Percentiles rank a stretch among this genome's conserved stretches.
Evolutionary conservation across 352 stramenopile genomes (phyloP).

Genomic region (Globisporangium mamillatum): DNA sequence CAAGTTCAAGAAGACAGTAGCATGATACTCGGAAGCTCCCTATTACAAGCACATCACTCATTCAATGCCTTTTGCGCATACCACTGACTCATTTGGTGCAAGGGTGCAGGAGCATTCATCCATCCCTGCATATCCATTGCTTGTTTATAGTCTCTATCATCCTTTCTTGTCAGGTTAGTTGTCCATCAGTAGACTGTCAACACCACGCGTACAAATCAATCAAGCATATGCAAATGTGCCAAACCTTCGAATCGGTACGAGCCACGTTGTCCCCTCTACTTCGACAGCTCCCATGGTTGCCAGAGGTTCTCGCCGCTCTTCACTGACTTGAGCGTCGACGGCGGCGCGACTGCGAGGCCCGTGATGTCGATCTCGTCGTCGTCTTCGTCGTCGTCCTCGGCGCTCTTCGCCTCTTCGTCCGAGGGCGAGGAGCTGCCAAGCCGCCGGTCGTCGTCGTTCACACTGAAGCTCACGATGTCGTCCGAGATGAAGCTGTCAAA

Average conservation of each 20-base stretch:
- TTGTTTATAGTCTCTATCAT: neutral
- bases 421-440: slow-evolving; percentile 26
- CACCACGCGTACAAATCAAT: neutral
- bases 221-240: neutral
- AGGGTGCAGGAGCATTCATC: neutral
- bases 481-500: slow-evolving; percentile 49
- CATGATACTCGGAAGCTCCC: neutral
- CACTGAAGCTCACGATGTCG: slow-evolving; percentile 23
- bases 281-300: slow-evolving; percentile 74
- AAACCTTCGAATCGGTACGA: neutral
- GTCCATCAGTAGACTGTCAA: neutral
- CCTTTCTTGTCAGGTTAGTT: neutral
- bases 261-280: neutral
- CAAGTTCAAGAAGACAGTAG: neutral
- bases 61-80: too few relatives aligned
- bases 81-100: neutral
- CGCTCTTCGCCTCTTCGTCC: slow-evolving; percentile 43
- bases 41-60: neutral
- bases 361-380: slow-evolving; percentile 75
- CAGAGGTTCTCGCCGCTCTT: slow-evolving; percentile 53
- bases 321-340: slow-evolving; percentile 26
- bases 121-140: neutral
- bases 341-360: slow-evolving; percentile 47
- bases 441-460: slow-evolving; percentile 28
- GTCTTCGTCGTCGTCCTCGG: slow-evolving; percentile 35